A percentile compares a stretch with the other conserved stretches of the same genome.
These are phyloP conservation scores for Pilasporangium apinafurcum DNA, from an alignment of 352 stramenopile species.

Conservation along the genomic window DNA sequence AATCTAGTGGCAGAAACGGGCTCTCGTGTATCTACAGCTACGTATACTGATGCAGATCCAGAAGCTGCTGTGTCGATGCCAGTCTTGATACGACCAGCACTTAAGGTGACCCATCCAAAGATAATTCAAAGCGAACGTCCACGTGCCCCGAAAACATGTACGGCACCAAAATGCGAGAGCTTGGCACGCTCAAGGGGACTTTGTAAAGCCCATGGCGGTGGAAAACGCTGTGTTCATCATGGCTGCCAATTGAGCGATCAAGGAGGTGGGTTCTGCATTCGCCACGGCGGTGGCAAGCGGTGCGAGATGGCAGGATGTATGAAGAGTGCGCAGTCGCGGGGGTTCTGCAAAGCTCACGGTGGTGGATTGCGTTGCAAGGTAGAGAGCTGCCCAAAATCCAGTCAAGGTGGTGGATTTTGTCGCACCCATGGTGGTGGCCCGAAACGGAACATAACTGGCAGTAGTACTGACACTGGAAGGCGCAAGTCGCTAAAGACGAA, in stretches of 20 bases:
- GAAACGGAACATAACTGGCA: conserved; percentile 5
- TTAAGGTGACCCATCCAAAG: too few relatives aligned
- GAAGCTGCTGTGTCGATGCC: too few relatives aligned
- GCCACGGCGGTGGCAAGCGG: conserved; percentile 76
- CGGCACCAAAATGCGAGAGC: conserved; percentile 2
- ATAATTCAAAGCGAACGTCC: too few relatives aligned
- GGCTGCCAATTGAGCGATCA: conserved; percentile 14
- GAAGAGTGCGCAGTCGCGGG: conserved; percentile 48
- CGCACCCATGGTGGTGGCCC: conserved; percentile 34
- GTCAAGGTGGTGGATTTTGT: conserved; percentile 39
- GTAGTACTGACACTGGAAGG: background rate
- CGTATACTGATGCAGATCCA: too few relatives aligned
- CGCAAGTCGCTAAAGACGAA: conserved; percentile 1
- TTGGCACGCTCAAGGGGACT: conserved; percentile 5
- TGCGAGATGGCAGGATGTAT: conserved; percentile 28
- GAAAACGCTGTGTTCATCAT: conserved; percentile 27
- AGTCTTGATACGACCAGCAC: too few relatives aligned
- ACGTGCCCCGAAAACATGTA: conserved; percentile 6
- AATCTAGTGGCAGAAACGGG: background rate
- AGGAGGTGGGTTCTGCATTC: conserved; percentile 48
- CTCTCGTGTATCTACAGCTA: too few relatives aligned
- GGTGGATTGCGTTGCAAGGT: conserved; percentile 32
- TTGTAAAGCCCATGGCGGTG: conserved; percentile 25
- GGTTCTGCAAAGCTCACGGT: conserved; percentile 51
- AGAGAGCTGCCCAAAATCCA: conserved; percentile 32